Evolutionary conservation across 352 stramenopile genomes (phyloP), one percentile per base, ranked within the genome.

Genomic region (Stramenopiles sp.): DNA sequence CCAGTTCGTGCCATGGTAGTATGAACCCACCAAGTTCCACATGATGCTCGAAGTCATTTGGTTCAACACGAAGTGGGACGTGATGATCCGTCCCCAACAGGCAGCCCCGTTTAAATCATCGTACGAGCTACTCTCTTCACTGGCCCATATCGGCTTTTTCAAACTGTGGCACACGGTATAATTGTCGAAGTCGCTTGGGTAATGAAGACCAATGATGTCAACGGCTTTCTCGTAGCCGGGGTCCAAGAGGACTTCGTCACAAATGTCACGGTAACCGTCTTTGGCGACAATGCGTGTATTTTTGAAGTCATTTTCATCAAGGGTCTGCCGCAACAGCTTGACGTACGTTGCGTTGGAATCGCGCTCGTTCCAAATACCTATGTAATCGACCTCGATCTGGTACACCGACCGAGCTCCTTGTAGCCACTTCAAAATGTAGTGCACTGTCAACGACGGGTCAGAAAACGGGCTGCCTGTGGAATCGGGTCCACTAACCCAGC

Each of bases 371-470:
- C 74, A 77, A 37, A 74, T 76, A n/a, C 74, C 74, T 1, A 77
- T 3, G 32, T 75, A 77, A 49, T 77, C 74, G 12, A 77, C 73
- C 6, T 76, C 12, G 35, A 77, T 25, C 32, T 36, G 34, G 0
- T 77, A 37, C 1, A 34, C 4, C 30, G 73, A 49, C 4, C 74
- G 32, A 1, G 74, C 74, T 68, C 74, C 63, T 1, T 33, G 4
- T 1, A 77, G 4, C 74, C 74, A 77, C n/a, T 77, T 35, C 32
- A 75, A 1, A 4, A 71, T 77, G 74, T 77, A 77, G 74, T 77
- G 75, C 0, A 71, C 53, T 25, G 74, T 68, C 34, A 30, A 37
- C 37, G 3, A 4, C 4, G 68, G 63, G 1, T 48, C 25, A 4
- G 31, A 25, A 4, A 74, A 77, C 3, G 74, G 74, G 74, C 36